phyloP scores from a whole-genome alignment of 2,329 filamentous ascomycete genomes.

The Bipolaris victoriae region DNA sequence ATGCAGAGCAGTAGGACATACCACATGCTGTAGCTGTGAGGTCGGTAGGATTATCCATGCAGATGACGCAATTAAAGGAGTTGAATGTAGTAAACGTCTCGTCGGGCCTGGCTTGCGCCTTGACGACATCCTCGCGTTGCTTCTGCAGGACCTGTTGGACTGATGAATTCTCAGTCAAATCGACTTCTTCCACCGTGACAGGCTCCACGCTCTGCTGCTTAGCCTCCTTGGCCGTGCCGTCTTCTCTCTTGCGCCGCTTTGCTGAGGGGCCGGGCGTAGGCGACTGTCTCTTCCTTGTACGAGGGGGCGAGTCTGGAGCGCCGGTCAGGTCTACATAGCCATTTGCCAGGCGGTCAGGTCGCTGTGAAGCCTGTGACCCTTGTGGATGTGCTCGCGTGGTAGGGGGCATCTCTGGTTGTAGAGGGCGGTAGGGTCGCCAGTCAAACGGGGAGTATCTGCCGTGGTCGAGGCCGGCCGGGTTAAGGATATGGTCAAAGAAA shows the following conservation, averaged over 20 bases:
- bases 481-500: constrained; percentile 43
- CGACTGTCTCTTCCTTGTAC: constrained; percentile 28
- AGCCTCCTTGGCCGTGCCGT: constrained; percentile 17
- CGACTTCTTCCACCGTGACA: constrained; percentile 55
- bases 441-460: constrained; percentile 22
- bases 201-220: constrained; percentile 9
- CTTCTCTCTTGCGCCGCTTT: constrained; percentile 38
- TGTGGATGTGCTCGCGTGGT: constrained; percentile 23
- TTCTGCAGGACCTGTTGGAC: constrained; percentile 58
- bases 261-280: constrained; percentile 38
- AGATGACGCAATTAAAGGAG: constrained; percentile 65
- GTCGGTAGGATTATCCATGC: constrained; percentile 66
- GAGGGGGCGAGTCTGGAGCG: constrained; percentile 30
- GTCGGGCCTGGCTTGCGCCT: constrained; percentile 50
- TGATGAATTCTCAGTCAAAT: constrained; percentile 53
- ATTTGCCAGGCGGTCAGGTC: constrained; percentile 38
- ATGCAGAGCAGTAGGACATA: constrained; percentile 46
- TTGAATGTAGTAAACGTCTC: constrained; percentile 53
- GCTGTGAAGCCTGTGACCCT: constrained; percentile 11
- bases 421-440: constrained; percentile 11
- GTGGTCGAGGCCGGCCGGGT: constrained; percentile 28
- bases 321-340: constrained; percentile 48
- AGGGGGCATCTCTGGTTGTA: constrained; percentile 21
- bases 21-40: constrained; percentile 66
- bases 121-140: constrained; percentile 60